phyloP scores from a whole-genome alignment of 129 eudicot genomes.

The Gnaphalium uliginosum region DNA sequence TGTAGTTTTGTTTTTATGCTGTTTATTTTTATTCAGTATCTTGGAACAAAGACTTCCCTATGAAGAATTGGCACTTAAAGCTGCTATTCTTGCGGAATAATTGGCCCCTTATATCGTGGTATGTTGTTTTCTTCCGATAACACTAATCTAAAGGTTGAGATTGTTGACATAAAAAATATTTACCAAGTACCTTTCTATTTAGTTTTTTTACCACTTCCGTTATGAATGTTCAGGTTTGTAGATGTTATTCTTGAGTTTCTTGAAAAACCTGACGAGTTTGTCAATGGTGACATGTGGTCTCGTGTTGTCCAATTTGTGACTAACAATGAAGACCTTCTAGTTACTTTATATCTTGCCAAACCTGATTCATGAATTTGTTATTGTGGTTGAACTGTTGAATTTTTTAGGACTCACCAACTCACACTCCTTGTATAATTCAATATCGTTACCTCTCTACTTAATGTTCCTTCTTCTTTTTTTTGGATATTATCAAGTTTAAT shows the following conservation, averaged over 20 bases:
- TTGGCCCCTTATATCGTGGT: conserved; percentile 98
- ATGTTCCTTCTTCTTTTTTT: neutral
- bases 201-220: neutral
- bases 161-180: conserved; percentile 5
- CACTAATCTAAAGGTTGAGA: neutral
- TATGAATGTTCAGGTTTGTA: conserved; percentile 70
- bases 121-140: conserved; percentile 13
- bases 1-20: too few species aligned
- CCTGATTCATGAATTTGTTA: neutral
- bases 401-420: conserved; percentile 7
- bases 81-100: conserved; percentile 97
- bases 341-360: conserved; percentile 25
- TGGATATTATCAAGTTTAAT: too few species aligned
- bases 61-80: conserved; percentile 89
- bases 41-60: conserved; percentile 91
- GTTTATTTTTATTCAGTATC: conserved; percentile 53
- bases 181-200: neutral
- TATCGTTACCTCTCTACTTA: conserved; percentile 52
- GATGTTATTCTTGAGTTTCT: conserved; percentile 93
- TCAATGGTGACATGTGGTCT: conserved; percentile 90
- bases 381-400: conserved; percentile 1
- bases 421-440: conserved; percentile 7
- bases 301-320: conserved; percentile 92
- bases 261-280: conserved; percentile 92
- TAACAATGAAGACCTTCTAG: conserved; percentile 85